Evolutionary conservation across 176 grass and related monocot genomes (phyloP), one percentile per base, ranked within the genome.

Genomic region (Paspalum vaginatum): DNA sequence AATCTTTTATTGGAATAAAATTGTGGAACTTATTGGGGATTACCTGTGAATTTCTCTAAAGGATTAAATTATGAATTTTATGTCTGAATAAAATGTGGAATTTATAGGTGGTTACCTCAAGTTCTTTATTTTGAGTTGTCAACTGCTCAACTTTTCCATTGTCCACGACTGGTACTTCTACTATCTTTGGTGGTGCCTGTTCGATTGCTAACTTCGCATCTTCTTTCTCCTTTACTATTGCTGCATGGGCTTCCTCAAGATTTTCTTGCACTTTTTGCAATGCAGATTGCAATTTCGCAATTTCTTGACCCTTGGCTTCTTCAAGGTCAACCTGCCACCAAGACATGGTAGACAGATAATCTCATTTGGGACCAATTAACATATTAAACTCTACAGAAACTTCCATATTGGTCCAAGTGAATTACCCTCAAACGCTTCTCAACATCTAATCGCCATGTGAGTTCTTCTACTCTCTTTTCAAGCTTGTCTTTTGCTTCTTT

Each of bases 401-500:
- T 70, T n/a, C 32, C 52, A 56, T 82, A 60, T 53, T 46, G 5
- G 63, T 87, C 32, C 21, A 52, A 49, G 47, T 82, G 61, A 86
- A 52, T 80, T 94, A 97, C 95, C 95, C 89, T 90, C 87, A 90
- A 74, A 72, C 86, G 89, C 80, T 94, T 97, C 70, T 97, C 95
- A 74, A 94, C 81, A 27, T 97, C 91, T 76, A 97, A 79, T 75
- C 85, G 82, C 91, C 95, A 94, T 46, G 89, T 97, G 61, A 97
- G 91, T 70, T 97, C 95, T 76, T 97, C 95, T 13, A 97, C 89
- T 65, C 87, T 89, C 77, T 97, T 97, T 86, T 97, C 95, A 24
- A 97, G 86, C 48, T 97, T 97, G 76, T 97, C 91, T 85, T 97
- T 97, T 21, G 89, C 89, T 87, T 94, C 95, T 92, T 91, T 92